These are phyloP conservation scores for Ocimum tenuiflorum DNA, from an alignment of 257 asterid species.

Conservation along the genomic window DNA sequence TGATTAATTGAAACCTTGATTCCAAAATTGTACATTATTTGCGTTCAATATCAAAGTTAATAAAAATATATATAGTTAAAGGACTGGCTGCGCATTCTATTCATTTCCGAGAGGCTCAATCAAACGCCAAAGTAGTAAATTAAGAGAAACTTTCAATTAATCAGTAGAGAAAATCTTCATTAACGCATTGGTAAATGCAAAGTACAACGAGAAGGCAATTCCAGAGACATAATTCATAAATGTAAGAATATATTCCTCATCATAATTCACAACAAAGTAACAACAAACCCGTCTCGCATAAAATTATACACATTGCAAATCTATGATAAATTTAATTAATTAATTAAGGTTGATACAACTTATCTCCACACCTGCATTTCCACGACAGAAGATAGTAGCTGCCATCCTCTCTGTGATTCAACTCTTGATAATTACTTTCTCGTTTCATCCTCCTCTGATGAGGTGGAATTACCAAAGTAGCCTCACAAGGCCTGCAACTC, in stretches of 20 bases:
- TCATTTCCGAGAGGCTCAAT: too few relatives aligned
- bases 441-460: conserved; percentile 17
- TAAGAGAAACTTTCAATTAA: too few relatives aligned
- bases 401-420: conserved; percentile 40
- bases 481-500: conserved; percentile 66
- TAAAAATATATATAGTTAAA: too few relatives aligned
- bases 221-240: too few relatives aligned
- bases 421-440: background rate
- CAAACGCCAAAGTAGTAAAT: too few relatives aligned
- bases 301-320: background rate
- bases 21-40: too few relatives aligned
- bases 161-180: too few relatives aligned
- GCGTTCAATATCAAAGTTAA: too few relatives aligned
- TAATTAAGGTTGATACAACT: conserved; percentile 44
- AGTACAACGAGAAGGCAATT: too few relatives aligned
- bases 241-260: background rate
- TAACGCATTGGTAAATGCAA: too few relatives aligned
- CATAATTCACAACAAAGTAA: background rate
- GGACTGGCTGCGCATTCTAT: too few relatives aligned
- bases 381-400: conserved; percentile 68
- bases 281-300: background rate
- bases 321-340: background rate
- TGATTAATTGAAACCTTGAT: too few relatives aligned
- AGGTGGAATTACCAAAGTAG: conserved; percentile 54
- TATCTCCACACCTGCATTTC: conserved; percentile 68